A percentile compares a stretch with the other conserved stretches of the same genome.
phyloP scores from a whole-genome alignment of 345 rosid genomes.

The Salix arbutifolia region DNA sequence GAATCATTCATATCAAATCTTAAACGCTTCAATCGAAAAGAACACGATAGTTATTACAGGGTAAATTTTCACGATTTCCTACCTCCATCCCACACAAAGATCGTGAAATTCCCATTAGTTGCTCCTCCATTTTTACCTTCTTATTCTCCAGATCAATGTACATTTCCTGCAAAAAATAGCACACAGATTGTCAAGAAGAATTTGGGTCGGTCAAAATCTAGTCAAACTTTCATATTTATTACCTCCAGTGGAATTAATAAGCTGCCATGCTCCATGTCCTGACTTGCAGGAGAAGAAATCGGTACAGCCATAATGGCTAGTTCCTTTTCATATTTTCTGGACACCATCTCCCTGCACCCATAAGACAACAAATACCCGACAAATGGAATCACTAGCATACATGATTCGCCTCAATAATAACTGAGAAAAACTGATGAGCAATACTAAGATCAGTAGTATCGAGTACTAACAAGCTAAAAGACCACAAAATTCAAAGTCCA shows the following conservation, averaged over 20 bases:
- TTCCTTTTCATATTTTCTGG: conserved; percentile 50
- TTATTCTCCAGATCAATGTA: conserved; percentile 46
- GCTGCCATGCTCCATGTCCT: conserved; percentile 35
- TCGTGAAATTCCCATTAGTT: conserved; percentile 45
- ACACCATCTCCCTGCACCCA: conserved; percentile 39
- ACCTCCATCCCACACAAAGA: conserved; percentile 54
- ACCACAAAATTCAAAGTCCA: not conserved
- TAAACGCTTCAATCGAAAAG: not conserved
- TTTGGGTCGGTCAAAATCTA: not conserved
- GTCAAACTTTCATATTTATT: not conserved
- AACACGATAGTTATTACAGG: not conserved
- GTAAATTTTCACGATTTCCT: not conserved
- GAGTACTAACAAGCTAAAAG: not conserved
- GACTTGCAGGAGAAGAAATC: conserved; percentile 35
- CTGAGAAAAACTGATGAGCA: not conserved
- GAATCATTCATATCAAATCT: not conserved
- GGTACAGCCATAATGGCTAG: conserved; percentile 33
- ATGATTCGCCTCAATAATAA: not conserved
- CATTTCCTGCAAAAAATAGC: conserved; percentile 41
- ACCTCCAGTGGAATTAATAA: conserved; percentile 53
- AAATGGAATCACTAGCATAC: not conserved
- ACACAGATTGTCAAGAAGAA: not conserved
- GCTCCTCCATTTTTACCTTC: conserved; percentile 56
- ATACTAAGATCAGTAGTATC: not conserved
- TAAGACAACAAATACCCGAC: not conserved